Evolutionary conservation across 2,329 filamentous ascomycete genomes (phyloP).

Genomic region (Ustulina deusta): DNA sequence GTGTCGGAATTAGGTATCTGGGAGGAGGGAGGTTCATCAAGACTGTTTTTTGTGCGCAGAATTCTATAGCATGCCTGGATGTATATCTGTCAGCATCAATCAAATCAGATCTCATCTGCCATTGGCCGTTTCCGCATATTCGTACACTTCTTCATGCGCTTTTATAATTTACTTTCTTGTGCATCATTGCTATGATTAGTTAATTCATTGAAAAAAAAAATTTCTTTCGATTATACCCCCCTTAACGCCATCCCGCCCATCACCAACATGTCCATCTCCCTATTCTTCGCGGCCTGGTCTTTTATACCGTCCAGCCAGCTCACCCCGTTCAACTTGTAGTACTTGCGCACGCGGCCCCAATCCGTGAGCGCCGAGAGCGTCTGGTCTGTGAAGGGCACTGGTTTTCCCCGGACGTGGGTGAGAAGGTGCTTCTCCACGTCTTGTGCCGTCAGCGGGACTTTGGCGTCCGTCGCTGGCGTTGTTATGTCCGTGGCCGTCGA

Average conservation of each 20-base stretch:
- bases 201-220: neutral
- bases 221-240: constrained; percentile 64
- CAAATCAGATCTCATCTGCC: constrained; percentile 7
- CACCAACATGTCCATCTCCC: constrained; percentile 75
- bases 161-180: too few relatives aligned
- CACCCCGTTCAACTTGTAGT: constrained; percentile 83
- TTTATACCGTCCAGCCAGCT: constrained; percentile 61
- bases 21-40: neutral
- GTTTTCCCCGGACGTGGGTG: constrained; percentile 70
- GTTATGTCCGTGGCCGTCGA: neutral
- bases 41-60: neutral
- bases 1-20: neutral
- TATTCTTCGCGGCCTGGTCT: constrained; percentile 58
- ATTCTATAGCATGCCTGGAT: constrained; percentile 19
- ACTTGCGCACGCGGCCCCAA: constrained; percentile 78
- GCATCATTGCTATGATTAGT: neutral
- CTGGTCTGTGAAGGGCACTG: constrained; percentile 71
- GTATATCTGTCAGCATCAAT: neutral
- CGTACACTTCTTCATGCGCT: too few relatives aligned
- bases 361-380: constrained; percentile 72
- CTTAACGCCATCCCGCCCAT: constrained; percentile 83
- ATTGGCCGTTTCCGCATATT: constrained; percentile 7
- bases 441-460: constrained; percentile 51
- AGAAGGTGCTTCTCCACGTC: constrained; percentile 70
- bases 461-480: neutral